phyloP scores from a whole-genome alignment of 2,329 filamentous ascomycete species.

The Sarocladium oryzae region DNA sequence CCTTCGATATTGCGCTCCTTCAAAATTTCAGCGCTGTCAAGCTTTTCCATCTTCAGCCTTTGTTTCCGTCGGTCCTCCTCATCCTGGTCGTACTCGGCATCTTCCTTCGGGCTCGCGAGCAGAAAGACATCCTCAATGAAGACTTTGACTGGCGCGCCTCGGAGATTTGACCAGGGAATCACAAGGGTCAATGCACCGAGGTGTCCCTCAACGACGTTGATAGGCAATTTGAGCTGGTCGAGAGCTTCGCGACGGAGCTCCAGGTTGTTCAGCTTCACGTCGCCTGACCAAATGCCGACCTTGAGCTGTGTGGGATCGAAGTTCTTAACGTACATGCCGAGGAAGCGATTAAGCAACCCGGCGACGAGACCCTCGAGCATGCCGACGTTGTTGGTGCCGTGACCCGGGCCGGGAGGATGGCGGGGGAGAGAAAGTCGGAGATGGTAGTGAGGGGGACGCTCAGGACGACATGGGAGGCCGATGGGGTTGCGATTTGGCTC shows the following conservation, averaged over 20 bases:
- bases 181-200: slow-evolving; percentile 84
- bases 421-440: slow-evolving; percentile 1
- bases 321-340: slow-evolving; percentile 99
- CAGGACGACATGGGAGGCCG: slow-evolving; percentile 9
- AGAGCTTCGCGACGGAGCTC: slow-evolving; percentile 91
- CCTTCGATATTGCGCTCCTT: slow-evolving; percentile 91
- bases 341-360: slow-evolving; percentile 94
- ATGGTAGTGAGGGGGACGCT: not conserved
- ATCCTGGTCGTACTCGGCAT: slow-evolving; percentile 85
- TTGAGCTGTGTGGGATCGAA: slow-evolving; percentile 98
- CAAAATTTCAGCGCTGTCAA: slow-evolving; percentile 90
- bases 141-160: slow-evolving; percentile 89
- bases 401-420: slow-evolving; percentile 57
- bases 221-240: slow-evolving; percentile 90
- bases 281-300: slow-evolving; percentile 97
- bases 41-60: slow-evolving; percentile 96
- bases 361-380: slow-evolving; percentile 98
- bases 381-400: slow-evolving; percentile 54
- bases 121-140: slow-evolving; percentile 96
- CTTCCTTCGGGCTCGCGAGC: slow-evolving; percentile 89
- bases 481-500: not conserved
- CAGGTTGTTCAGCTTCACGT: slow-evolving; percentile 90
- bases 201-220: slow-evolving; percentile 95
- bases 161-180: slow-evolving; percentile 96
- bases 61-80: slow-evolving; percentile 85